A percentile compares a stretch with the other conserved stretches of the same genome.
Evolutionary conservation across 2,329 filamentous ascomycete species (phyloP).

Genomic region (Arthrinium puccinioides): DNA sequence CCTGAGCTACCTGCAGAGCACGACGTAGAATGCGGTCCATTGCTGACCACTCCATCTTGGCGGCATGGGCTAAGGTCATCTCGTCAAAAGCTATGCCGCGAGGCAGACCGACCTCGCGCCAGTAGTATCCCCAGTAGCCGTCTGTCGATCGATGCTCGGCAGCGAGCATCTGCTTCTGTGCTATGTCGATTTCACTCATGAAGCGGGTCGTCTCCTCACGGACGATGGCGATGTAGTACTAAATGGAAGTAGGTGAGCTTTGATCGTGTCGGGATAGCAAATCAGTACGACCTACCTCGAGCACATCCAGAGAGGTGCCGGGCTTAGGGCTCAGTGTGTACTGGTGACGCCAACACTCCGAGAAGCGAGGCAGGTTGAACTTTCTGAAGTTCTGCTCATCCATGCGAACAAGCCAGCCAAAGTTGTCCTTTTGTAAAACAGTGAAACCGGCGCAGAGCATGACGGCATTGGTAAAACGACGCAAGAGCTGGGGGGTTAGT

Average conservation of each 20-base stretch:
- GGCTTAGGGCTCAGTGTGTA: constrained; percentile 45
- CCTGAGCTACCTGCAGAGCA: no score
- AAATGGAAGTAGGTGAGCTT: constrained; percentile 8
- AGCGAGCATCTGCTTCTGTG: constrained; percentile 31
- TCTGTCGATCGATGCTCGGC: constrained; percentile 25
- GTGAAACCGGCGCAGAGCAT: constrained; percentile 56
- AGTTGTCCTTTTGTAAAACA: constrained; percentile 52
- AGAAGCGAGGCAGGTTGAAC: constrained; percentile 40
- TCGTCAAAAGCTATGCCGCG: constrained; percentile 34
- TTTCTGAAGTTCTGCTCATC: constrained; percentile 24
- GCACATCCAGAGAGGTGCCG: constrained; percentile 39
- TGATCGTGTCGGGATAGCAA: neutral
- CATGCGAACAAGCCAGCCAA: constrained; percentile 36
- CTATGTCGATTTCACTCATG: constrained; percentile 30
- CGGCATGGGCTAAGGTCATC: constrained; percentile 40
- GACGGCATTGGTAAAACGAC: constrained; percentile 43
- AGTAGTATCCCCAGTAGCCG: constrained; percentile 46
- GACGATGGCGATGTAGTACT: constrained; percentile 53
- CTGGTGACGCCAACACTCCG: constrained; percentile 43
- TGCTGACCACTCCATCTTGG: constrained; percentile 37
- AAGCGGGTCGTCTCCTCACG: constrained; percentile 41
- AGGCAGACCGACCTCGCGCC: constrained; percentile 37
- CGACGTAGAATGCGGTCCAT: constrained; percentile 41
- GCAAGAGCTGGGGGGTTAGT: constrained; percentile 44
- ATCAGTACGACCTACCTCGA: constrained; percentile 37